phyloP scores from a whole-genome alignment of 2,329 filamentous ascomycete species.

The Myotisia sp. region DNA sequence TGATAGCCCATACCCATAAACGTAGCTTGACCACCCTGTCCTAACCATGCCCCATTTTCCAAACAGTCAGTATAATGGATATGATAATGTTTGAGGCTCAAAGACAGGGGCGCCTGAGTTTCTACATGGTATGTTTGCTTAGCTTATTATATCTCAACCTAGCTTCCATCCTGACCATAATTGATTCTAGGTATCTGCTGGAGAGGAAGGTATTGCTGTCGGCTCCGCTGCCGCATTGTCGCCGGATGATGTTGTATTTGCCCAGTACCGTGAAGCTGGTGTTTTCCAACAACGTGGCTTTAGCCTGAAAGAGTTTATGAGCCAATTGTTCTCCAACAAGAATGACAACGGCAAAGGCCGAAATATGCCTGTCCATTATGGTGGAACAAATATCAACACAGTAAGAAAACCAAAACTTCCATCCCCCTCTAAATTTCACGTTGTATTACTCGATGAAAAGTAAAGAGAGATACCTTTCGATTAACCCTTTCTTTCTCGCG shows the following conservation, averaged over 20 bases:
- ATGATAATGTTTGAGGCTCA: constrained; percentile 97
- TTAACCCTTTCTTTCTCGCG: neutral
- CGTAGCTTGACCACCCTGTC: constrained; percentile 1
- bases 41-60: too few relatives aligned
- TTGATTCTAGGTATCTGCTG: constrained; percentile 51
- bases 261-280: constrained; percentile 87
- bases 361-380: constrained; percentile 98
- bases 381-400: constrained; percentile 68
- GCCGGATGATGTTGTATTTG: constrained; percentile 81
- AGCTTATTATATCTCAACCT: neutral
- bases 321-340: constrained; percentile 77
- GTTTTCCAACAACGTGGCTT: constrained; percentile 85
- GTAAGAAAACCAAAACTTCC: constrained; percentile 34
- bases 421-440: neutral
- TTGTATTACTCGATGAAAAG: neutral
- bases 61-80: constrained; percentile 68
- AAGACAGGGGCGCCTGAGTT: constrained; percentile 79
- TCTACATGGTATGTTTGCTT: constrained; percentile 65
- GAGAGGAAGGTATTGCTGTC: constrained; percentile 86
- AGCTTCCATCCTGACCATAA: constrained; percentile 1
- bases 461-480: too few relatives aligned
- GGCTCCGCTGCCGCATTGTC: constrained; percentile 72
- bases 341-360: constrained; percentile 67
- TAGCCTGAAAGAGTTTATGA: constrained; percentile 81
- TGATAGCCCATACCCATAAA: neutral